A percentile compares a stretch with the other conserved stretches of the same genome.
These are phyloP conservation scores for Mycena latifolia DNA, from an alignment of 768 basidiomycete genomes.

Conservation along the genomic window DNA sequence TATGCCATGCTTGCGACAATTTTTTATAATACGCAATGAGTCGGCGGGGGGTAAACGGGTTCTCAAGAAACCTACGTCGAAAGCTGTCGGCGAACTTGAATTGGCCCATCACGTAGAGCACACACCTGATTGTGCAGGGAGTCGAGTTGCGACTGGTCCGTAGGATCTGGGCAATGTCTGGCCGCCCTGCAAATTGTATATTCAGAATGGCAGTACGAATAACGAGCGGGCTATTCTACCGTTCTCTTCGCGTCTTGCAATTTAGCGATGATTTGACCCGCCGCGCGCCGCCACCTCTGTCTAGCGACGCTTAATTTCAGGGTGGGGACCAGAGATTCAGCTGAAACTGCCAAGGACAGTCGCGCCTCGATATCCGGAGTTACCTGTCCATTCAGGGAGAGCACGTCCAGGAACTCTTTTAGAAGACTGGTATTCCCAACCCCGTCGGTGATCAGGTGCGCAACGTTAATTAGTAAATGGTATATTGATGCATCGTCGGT, in stretches of 20 bases:
- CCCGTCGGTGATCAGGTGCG: conserved; percentile 67
- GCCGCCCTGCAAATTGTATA: conserved; percentile 58
- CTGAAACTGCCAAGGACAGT: conserved; percentile 55
- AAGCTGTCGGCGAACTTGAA: not conserved
- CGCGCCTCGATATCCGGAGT: conserved; percentile 50
- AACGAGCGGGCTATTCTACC: conserved; percentile 42
- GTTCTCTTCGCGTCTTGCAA: conserved; percentile 47
- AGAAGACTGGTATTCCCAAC: conserved; percentile 55
- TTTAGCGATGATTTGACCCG: conserved; percentile 51
- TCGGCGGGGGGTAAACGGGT: conserved; percentile 5
- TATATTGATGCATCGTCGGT: conserved; percentile 49
- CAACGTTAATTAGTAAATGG: conserved; percentile 57
- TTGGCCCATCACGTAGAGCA: not conserved
- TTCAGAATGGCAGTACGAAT: not conserved
- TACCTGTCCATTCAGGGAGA: conserved; percentile 39
- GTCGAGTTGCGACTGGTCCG: conserved; percentile 48
- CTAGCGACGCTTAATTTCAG: conserved; percentile 47
- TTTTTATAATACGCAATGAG: conserved; percentile 26
- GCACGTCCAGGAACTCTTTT: conserved; percentile 59
- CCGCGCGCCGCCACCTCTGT: conserved; percentile 60
- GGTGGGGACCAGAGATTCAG: conserved; percentile 51
- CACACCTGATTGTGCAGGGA: conserved; percentile 51
- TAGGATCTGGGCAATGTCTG: conserved; percentile 64
- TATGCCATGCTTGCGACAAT: conserved; percentile 55
- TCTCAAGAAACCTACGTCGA: not conserved